Evolutionary conservation across 805 yeast genomes (phyloP).

Genomic region (Yamadazyma insecticola): DNA sequence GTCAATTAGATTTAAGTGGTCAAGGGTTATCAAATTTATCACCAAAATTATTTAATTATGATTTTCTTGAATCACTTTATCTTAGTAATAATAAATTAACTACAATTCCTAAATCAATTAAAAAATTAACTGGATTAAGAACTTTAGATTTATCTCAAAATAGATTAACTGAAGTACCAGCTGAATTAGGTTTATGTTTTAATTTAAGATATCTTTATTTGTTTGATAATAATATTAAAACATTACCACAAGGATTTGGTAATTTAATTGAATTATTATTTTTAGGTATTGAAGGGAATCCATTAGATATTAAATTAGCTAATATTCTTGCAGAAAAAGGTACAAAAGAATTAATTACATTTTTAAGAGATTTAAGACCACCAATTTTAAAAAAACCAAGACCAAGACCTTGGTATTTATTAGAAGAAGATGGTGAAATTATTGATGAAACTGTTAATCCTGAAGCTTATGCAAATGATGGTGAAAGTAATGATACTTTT

Average conservation of each 20-base stretch:
- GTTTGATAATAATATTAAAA: constrained; percentile 77
- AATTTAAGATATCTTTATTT: constrained; percentile 76
- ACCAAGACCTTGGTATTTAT: constrained; percentile 78
- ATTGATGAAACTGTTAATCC: constrained; percentile 29
- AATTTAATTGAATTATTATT: constrained; percentile 78
- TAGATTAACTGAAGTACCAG: constrained; percentile 64
- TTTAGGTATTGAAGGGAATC: constrained; percentile 92
- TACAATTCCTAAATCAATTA: constrained; percentile 61
- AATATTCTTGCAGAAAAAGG: constrained; percentile 75
- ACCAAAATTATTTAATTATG: constrained; percentile 73
- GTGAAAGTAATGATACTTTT: constrained; percentile 42
- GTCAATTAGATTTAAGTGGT: constrained; percentile 87
- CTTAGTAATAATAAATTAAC: constrained; percentile 80
- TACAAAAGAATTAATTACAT: constrained; percentile 73
- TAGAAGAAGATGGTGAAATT: constrained; percentile 74
- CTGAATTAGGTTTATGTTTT: constrained; percentile 78
- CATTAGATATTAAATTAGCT: constrained; percentile 61
- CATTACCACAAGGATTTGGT: constrained; percentile 83
- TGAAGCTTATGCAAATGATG: constrained; percentile 23
- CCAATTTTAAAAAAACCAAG: constrained; percentile 52
- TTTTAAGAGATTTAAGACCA: constrained; percentile 80
- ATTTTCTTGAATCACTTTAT: constrained; percentile 80
- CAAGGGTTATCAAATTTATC: constrained; percentile 72
- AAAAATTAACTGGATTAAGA: constrained; percentile 65
- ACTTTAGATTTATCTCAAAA: constrained; percentile 85